A percentile compares a stretch with the other conserved stretches of the same genome.
Evolutionary conservation across 139 green algal species (phyloP).

Genomic region (Auxenochlorella pyrenoidosa): DNA sequence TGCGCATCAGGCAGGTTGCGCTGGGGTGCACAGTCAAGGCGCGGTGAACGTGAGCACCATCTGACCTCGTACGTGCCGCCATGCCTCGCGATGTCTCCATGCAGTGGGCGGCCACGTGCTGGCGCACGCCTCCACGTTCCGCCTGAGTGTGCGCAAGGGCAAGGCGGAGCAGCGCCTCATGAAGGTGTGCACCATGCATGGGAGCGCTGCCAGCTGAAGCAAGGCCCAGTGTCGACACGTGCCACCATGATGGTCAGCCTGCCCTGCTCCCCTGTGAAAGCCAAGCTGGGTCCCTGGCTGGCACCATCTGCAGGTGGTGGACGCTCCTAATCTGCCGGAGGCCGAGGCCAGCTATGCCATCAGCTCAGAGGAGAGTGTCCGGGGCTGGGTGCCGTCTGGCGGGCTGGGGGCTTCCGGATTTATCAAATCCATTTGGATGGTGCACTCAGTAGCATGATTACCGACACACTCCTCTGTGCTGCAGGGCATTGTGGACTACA

Average conservation of each 20-base stretch:
- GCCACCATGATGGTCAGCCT: too few relatives aligned
- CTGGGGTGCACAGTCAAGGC: too few relatives aligned
- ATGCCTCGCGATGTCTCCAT: background rate
- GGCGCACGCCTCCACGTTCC: constrained; percentile 82
- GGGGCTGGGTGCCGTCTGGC: background rate
- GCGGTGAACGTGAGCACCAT: background rate
- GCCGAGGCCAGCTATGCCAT: constrained; percentile 78
- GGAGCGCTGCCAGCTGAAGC: too few relatives aligned
- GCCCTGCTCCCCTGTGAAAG: too few relatives aligned
- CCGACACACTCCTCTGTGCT: background rate
- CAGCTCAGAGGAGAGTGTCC: background rate
- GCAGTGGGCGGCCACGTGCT: constrained; percentile 74
- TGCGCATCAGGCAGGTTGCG: background rate
- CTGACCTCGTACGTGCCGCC: background rate
- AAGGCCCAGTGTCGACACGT: too few relatives aligned
- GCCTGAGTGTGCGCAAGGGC: constrained; percentile 82
- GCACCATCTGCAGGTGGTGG: constrained; percentile 31
- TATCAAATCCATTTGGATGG: background rate
- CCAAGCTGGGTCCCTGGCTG: too few relatives aligned
- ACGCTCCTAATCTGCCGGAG: constrained; percentile 70
- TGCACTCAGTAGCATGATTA: background rate
- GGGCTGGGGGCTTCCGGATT: background rate
- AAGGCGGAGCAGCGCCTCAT: constrained; percentile 89
- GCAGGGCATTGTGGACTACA: constrained; percentile 63
- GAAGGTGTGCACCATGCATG: constrained; percentile 81